Evolutionary conservation across 371 early-diverging fungal genomes (phyloP).

Genomic region (Lichtheimia ornata): DNA sequence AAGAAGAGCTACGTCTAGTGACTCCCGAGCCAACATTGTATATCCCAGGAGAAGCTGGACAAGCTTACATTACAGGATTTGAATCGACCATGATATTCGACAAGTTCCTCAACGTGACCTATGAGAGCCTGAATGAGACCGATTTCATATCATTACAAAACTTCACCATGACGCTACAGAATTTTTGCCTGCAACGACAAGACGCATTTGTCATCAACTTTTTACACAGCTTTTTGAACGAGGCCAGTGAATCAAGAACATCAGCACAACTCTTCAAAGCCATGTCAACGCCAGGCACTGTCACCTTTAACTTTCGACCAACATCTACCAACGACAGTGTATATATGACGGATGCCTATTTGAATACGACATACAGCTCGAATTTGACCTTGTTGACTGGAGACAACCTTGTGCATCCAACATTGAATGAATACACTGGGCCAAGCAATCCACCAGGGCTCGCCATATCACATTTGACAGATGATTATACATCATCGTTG

Average conservation of each 20-base stretch:
- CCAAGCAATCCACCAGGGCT: slow-evolving; percentile 40
- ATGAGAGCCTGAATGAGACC: not conserved
- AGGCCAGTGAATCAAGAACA: slow-evolving; percentile 25
- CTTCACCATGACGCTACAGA: slow-evolving; percentile 37
- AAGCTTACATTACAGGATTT: slow-evolving; percentile 46
- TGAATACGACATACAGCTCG: slow-evolving; percentile 30
- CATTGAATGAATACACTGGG: slow-evolving; percentile 16
- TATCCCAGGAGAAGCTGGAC: slow-evolving; percentile 37
- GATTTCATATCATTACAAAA: slow-evolving; percentile 17
- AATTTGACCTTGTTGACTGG: slow-evolving; percentile 44
- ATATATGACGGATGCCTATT: slow-evolving; percentile 29
- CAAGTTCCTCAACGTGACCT: slow-evolving; percentile 31
- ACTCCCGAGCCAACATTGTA: slow-evolving; percentile 42
- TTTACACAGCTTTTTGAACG: slow-evolving; percentile 25
- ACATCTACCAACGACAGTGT: slow-evolving; percentile 28
- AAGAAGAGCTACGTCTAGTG: slow-evolving; percentile 31
- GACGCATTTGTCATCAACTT: slow-evolving; percentile 49
- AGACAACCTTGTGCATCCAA: slow-evolving; percentile 15
- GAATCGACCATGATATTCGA: slow-evolving; percentile 53
- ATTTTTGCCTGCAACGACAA: slow-evolving; percentile 42
- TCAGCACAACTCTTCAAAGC: slow-evolving; percentile 38
- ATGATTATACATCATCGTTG: slow-evolving; percentile 25
- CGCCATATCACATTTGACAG: slow-evolving; percentile 43
- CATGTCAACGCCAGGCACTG: slow-evolving; percentile 27
- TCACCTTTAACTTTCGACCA: slow-evolving; percentile 34